phyloP scores from a whole-genome alignment of 1,284 basidiomycete genomes.

The Ustilago xerochloae region DNA sequence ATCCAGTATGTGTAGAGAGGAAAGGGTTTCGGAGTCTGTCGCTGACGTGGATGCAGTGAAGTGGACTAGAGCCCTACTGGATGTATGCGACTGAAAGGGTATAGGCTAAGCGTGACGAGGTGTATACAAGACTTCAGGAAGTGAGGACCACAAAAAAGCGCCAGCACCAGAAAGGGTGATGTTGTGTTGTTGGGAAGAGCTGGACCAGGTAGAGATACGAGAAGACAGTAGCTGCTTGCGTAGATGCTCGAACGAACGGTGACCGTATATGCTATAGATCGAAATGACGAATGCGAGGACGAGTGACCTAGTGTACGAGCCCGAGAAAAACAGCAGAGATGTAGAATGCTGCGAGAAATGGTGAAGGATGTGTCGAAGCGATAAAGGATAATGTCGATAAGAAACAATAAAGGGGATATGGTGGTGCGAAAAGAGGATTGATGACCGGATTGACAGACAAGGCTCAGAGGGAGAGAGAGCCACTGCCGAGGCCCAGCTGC shows the following conservation, averaged over 20 bases:
- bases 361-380: background rate
- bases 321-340: background rate
- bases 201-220: background rate
- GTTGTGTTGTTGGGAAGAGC: background rate
- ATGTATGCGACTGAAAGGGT: background rate
- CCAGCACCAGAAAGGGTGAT: background rate
- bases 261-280: constrained; percentile 12
- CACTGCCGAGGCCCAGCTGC: constrained; percentile 5
- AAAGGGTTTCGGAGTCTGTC: background rate
- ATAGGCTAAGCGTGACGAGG: background rate
- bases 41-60: background rate
- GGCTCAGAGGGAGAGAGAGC: background rate
- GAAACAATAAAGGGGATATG: background rate
- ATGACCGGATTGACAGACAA: background rate
- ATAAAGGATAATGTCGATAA: background rate
- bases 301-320: constrained; percentile 18
- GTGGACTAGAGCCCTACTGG: background rate
- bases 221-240: background rate
- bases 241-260: constrained; percentile 9
- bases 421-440: background rate
- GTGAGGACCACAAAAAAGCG: background rate
- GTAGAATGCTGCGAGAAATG: background rate
- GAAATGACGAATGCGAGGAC: constrained; percentile 4
- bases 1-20: background rate
- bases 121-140: background rate